These are phyloP conservation scores for Pseudocercospora musae DNA, from an alignment of 2,329 filamentous ascomycete species.

Conservation along the genomic window DNA sequence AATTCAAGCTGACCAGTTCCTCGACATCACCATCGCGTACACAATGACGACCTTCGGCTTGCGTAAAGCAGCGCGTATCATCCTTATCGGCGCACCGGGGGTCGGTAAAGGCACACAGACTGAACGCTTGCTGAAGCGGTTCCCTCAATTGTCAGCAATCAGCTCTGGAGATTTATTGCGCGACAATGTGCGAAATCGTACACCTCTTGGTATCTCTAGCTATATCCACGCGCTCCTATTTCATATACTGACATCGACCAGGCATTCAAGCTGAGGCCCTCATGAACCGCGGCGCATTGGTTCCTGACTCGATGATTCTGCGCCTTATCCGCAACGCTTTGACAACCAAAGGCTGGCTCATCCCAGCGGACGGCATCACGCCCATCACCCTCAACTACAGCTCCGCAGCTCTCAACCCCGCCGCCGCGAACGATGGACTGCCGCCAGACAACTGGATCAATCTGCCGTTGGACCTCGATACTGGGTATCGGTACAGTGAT, in stretches of 20 bases:
- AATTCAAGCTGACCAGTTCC: not conserved
- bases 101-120: slow-evolving; percentile 95
- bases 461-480: slow-evolving; percentile 30
- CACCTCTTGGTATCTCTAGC: slow-evolving; percentile 68
- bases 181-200: slow-evolving; percentile 85
- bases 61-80: slow-evolving; percentile 74
- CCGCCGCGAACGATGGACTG: slow-evolving; percentile 8
- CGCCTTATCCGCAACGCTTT: slow-evolving; percentile 90
- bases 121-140: slow-evolving; percentile 79
- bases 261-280: slow-evolving; percentile 86
- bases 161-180: slow-evolving; percentile 91
- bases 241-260: slow-evolving; percentile 37
- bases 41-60: slow-evolving; percentile 42
- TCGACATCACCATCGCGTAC: not conserved
- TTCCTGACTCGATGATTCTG: slow-evolving; percentile 86
- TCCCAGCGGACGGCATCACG: slow-evolving; percentile 39
- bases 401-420: slow-evolving; percentile 27
- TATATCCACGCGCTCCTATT: not conserved
- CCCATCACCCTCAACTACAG: slow-evolving; percentile 44
- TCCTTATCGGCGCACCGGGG: slow-evolving; percentile 91
- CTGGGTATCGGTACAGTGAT: slow-evolving; percentile 54
- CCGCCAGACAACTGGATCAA: slow-evolving; percentile 41
- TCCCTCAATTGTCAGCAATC: slow-evolving; percentile 84
- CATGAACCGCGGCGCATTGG: slow-evolving; percentile 85
- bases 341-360: slow-evolving; percentile 77